Conservation (phyloP, 371 early-diverging fungal species). For the Rhizopus arrhizus region DNA sequence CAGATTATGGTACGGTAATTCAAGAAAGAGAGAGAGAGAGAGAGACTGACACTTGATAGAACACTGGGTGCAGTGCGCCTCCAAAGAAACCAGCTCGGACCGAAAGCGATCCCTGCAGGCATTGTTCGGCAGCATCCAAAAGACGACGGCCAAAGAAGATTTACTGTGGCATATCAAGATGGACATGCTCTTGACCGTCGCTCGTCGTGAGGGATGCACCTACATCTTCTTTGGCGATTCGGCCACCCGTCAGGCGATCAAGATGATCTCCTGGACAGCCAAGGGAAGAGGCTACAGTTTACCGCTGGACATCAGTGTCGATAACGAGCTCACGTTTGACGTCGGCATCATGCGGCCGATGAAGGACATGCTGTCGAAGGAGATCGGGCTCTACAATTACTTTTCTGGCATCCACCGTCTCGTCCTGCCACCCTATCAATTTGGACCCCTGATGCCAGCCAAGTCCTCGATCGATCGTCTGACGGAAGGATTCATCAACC, state of each 20-base stretch:
- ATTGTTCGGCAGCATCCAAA: constrained; percentile 45
- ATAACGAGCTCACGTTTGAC: constrained; percentile 47
- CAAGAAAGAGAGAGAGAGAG: neutral
- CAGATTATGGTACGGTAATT: constrained; percentile 26
- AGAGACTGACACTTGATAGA: constrained; percentile 22
- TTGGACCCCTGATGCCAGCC: constrained; percentile 57
- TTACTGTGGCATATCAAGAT: constrained; percentile 65
- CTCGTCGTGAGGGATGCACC: constrained; percentile 58
- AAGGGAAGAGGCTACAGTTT: constrained; percentile 87
- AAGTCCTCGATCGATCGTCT: constrained; percentile 72
- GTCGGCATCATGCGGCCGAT: constrained; percentile 75
- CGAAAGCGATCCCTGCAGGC: constrained; percentile 22
- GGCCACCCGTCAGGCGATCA: constrained; percentile 79
- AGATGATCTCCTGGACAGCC: constrained; percentile 75
- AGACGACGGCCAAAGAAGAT: constrained; percentile 60
- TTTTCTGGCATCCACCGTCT: constrained; percentile 49
- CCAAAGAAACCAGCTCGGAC: constrained; percentile 12
- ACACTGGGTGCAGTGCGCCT: constrained; percentile 21
- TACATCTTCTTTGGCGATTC: constrained; percentile 79
- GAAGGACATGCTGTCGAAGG: constrained; percentile 80
- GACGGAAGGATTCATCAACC: constrained; percentile 80
- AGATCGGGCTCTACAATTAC: constrained; percentile 75
- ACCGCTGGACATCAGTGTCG: constrained; percentile 74
- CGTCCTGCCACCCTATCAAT: constrained; percentile 50
- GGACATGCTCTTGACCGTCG: constrained; percentile 50